Evolutionary conservation across 768 basidiomycete species (phyloP), one percentile per base, ranked within the genome.

Genomic region (Harrya chromipes): DNA sequence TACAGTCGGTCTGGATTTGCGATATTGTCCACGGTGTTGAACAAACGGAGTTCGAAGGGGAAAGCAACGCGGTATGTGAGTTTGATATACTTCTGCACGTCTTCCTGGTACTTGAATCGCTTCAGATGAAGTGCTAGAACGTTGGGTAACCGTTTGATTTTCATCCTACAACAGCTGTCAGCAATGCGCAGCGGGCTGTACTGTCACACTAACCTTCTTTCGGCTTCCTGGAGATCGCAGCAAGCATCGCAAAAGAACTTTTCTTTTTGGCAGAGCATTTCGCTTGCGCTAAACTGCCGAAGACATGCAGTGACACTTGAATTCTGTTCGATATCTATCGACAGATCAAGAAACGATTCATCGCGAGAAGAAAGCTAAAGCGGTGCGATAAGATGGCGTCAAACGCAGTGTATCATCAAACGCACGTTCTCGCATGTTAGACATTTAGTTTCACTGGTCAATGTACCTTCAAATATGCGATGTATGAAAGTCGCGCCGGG

Each of bases 241-340:
- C 97, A 99, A 16, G 86, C 83, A 67, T 99, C 97, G 65, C 97
- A 99, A 68, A 91, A 97, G 66, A 97, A 99, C 72, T 98, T 98
- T 76, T 99, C 97, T 69, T 82, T 88, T 69, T 95, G 92, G 60
- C 92, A 94, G 17, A 99, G 81, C 94, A 97, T 99, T 70, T 99
- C 97, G 63, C 88, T 91, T 35, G 94, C 94, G 63, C 92, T 95
- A 67, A 99, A 99, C 64, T 94, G 92, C 40, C 93, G 82, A 31
- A 99, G 80, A 66, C 97, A 99, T 7, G 94, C 88, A 2, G 94
- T 95, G 46, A 99, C 85, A 55, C 92, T 95, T 4, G 94, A 90
- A 69, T 98, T 97, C 68, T 97, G 92, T 66, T 97, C 95, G 58
- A 99, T 98, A 67, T 99, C 97, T 70, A 99, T 92, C 5, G 94